These are phyloP conservation scores for Arthromyces matolae DNA, from an alignment of 768 basidiomycete species.

Conservation along the genomic window DNA sequence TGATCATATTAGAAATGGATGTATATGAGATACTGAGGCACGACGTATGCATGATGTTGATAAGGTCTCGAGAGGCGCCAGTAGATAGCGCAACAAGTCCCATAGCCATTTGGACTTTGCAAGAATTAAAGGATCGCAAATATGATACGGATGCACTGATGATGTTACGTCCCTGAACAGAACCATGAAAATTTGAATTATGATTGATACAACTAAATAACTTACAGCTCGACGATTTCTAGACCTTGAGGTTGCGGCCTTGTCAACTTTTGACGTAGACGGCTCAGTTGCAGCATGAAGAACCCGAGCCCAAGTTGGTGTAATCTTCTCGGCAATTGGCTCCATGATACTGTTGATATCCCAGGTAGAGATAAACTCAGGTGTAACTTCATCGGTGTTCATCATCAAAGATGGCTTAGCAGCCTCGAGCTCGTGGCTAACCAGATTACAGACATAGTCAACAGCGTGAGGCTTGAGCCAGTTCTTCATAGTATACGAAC, in stretches of 20 bases:
- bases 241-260: background rate
- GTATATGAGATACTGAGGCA: constrained; percentile 6
- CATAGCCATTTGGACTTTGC: constrained; percentile 6
- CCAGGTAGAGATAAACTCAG: constrained; percentile 5
- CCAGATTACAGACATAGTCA: background rate
- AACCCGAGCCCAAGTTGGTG: constrained; percentile 1
- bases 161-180: background rate
- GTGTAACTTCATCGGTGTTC: constrained; percentile 1
- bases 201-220: background rate
- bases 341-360: constrained; percentile 3
- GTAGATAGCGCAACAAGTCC: constrained; percentile 6
- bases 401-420: constrained; percentile 4
- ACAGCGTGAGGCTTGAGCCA: background rate
- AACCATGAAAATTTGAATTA: background rate
- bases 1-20: constrained; percentile 2
- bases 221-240: background rate
- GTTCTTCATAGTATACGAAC: background rate
- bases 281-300: background rate
- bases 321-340: background rate
- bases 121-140: constrained; percentile 2
- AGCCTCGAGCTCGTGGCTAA: constrained; percentile 4
- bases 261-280: background rate
- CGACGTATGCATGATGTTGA: constrained; percentile 4
- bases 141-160: constrained; percentile 1
- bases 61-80: constrained; percentile 1